Percentiles rank a stretch among this genome's conserved stretches.
phyloP scores from a whole-genome alignment of 495 filamentous ascomycete species.

The Penicillium atrosanguineum region DNA sequence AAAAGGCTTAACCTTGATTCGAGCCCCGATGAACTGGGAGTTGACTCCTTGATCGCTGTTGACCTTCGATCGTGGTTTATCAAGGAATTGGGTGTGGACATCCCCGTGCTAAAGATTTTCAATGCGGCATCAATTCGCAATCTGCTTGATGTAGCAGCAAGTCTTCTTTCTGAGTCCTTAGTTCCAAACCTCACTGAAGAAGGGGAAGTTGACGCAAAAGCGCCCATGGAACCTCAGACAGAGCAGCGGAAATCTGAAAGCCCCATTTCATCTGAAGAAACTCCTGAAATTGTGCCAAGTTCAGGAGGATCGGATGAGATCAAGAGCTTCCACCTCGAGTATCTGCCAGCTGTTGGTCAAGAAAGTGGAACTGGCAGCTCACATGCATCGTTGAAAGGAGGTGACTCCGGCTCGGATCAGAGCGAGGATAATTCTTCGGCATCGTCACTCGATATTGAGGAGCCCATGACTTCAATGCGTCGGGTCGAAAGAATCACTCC shows the following conservation, averaged over 20 bases:
- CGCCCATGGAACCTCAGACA: too few relatives aligned
- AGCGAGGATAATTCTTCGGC: slow-evolving; percentile 12
- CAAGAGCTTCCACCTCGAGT: slow-evolving; percentile 6
- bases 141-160: slow-evolving; percentile 10
- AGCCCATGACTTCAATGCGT: background rate
- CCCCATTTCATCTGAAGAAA: background rate
- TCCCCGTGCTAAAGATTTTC: slow-evolving; percentile 50
- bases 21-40: slow-evolving; percentile 41
- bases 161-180: slow-evolving; percentile 4
- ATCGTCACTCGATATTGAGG: slow-evolving; percentile 1
- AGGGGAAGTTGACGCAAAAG: background rate
- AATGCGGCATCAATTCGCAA: slow-evolving; percentile 20
- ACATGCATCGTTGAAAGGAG: slow-evolving; percentile 4
- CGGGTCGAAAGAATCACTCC: slow-evolving; percentile 5
- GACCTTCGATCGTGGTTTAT: slow-evolving; percentile 57
- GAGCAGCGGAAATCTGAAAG: background rate
- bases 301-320: background rate
- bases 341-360: background rate
- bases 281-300: background rate
- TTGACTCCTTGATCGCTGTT: slow-evolving; percentile 58
- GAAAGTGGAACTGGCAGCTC: slow-evolving; percentile 8
- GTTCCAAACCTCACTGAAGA: slow-evolving; percentile 9
- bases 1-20: slow-evolving; percentile 6
- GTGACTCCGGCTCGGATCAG: slow-evolving; percentile 17
- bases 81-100: slow-evolving; percentile 39